Evolutionary conservation across 2,329 filamentous ascomycete genomes (phyloP), one percentile per base, ranked within the genome.

Genomic region (Periglandula ipomoeae): DNA sequence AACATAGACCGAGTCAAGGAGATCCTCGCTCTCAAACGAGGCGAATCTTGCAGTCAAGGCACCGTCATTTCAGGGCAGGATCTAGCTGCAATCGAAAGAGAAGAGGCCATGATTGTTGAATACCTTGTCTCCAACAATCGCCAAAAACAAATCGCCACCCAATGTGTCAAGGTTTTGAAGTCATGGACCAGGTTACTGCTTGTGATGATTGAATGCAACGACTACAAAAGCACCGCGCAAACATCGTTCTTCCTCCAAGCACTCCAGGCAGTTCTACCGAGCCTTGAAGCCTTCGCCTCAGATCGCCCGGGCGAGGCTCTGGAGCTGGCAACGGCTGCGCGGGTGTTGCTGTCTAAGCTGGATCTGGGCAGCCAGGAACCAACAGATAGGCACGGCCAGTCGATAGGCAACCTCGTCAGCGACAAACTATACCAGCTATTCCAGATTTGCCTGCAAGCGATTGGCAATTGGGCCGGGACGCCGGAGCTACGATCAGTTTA

Each of bases 391-490:
- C 61, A 71, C 42, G 70, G 65, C 52, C 63, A 65, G 44, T 69
- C 70, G 4, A 71, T 78, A 48, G 78, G 84, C 32, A 88, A 89
- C 62, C 75, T 91, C 23, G 82, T 93, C 30, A 87, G 89, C 61
- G 91, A 97, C 63, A 88, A 93, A 60, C 75, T 97, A 0, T 90
- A 89, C 61, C 86, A 95, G 61, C 78, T 97, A 4, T 96, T 98
- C 73, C 87, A 95, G 53, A 80, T 89, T 35, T 90, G 87, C 53
- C 73, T 96, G 13, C 79, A 84, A 57, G 88, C 89, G 5, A 85
- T 95, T 48, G 81, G 84, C 55, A 82, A 85, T 52, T 84, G 86
- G 60, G 77, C 82, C 2, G 82, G 84, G 4, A 83, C 79, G 47
- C 72, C 86, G 15, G 75, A 82, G 48, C 71, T 98, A 35, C 83